Base-by-base conservation (phyloP, 306 rosid species). In the Vachellia collinsii region DNA sequence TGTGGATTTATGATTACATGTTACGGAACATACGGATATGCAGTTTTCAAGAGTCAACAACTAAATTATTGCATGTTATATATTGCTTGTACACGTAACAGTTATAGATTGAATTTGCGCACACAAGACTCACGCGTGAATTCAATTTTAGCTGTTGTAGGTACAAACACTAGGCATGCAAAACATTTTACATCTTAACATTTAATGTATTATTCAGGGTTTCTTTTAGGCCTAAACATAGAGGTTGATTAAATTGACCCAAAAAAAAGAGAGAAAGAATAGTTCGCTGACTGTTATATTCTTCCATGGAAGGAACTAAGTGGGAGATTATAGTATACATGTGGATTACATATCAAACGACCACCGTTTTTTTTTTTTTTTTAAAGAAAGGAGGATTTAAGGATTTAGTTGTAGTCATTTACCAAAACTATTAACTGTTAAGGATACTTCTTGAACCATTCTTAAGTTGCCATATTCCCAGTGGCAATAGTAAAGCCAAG, bases 1-100 rank as follows among this genome's bases (percentile, higher is more conserved):
- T 79, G 79, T 77, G 68, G 89, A 90, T 81, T 82, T 85, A 74
- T 86, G 85, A 72, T 82, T 68, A 80, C 54, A 76, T 50, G 43
- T 76, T 37, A 74, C 75, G 51, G 23, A 59, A 53, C 71, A 72
- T 69, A 11, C 53, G 46, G 50, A 62, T 48, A 83, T 68, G 79
- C 63, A 81, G 78, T 63, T 79, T 71, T 54, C 64, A 51, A 51
- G 79, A 70, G 67, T 69, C 80, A 78, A 65, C 83, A 59, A 36
- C 19, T 16, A 13, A 34, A 64, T 16, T 64, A 6, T 64, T 37
- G 70, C 22, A 11, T 36, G 12, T 17, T n/a, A 25, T 2, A 0
- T 11, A 11, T 7, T 62, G 68, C 34, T 34, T 64, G 44, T 36
- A 14, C 70, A 14, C 42, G 70, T 2, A 62, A 62, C 19, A 12